Conservation (phyloP, 306 rosid species). For the Malus sylvestris region DNA sequence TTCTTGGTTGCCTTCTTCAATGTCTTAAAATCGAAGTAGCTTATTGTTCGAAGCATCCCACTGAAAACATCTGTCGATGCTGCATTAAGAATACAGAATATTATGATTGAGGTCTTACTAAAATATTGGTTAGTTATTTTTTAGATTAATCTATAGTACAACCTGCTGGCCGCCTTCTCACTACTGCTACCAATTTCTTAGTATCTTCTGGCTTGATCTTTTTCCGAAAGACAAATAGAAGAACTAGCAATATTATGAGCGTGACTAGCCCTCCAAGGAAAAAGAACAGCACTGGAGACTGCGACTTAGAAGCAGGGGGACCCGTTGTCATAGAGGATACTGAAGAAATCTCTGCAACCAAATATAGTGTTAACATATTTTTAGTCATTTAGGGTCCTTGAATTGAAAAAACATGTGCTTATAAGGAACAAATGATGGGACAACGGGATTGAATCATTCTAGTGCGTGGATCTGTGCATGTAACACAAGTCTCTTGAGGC, state of each 20-base stretch:
- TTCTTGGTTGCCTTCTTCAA: slow-evolving; percentile 71
- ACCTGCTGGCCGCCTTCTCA: slow-evolving; percentile 37
- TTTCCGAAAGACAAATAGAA: slow-evolving; percentile 46
- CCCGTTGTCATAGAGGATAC: slow-evolving; percentile 12
- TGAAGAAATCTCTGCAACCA: slow-evolving; percentile 28
- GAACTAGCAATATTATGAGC: slow-evolving; percentile 41
- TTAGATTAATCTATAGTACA: slow-evolving; percentile 1
- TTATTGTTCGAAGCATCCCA: slow-evolving; percentile 56
- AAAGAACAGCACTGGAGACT: slow-evolving; percentile 34
- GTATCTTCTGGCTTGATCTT: slow-evolving; percentile 27
- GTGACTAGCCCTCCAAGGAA: slow-evolving; percentile 56
- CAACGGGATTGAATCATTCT: background rate
- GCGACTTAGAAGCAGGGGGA: background rate
- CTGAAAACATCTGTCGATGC: slow-evolving; percentile 48
- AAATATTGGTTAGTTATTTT: background rate
- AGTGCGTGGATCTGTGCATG: background rate
- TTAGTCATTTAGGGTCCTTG: background rate
- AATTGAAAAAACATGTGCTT: background rate
- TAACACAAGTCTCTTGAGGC: background rate
- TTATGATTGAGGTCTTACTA: background rate
- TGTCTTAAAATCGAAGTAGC: slow-evolving; percentile 48
- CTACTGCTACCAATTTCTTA: slow-evolving; percentile 25
- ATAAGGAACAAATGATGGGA: background rate
- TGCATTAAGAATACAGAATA: slow-evolving; percentile 14
- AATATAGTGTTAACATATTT: background rate